Evolutionary conservation across 352 stramenopile genomes (phyloP).

Genomic region (Thraustochytrium striatum): DNA sequence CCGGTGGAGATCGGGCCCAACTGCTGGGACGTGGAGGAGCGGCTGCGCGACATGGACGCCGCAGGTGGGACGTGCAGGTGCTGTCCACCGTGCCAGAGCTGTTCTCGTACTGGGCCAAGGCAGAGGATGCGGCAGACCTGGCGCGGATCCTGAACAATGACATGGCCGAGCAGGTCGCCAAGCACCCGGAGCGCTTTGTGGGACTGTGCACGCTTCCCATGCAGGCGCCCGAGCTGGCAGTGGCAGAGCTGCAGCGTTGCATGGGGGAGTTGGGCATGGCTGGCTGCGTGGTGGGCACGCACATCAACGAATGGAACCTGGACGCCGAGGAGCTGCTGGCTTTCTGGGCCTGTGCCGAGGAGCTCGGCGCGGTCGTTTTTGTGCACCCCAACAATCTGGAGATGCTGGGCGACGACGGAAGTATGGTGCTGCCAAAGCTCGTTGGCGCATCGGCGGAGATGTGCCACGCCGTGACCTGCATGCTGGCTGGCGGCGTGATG

Average conservation of each 20-base stretch:
- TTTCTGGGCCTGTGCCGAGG: constrained; percentile 49
- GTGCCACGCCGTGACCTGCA: constrained; percentile 47
- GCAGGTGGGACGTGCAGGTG: constrained; percentile 48
- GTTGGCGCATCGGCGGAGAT: constrained; percentile 52
- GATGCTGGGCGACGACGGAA: constrained; percentile 23
- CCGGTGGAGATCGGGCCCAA: constrained; percentile 49
- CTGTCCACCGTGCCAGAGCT: constrained; percentile 53
- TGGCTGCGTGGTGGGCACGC: constrained; percentile 50
- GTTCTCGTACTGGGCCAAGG: constrained; percentile 55
- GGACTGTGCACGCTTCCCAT: constrained; percentile 52
- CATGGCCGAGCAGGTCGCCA: constrained; percentile 50
- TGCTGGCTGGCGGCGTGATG: constrained; percentile 51
- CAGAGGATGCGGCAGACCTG: constrained; percentile 50
- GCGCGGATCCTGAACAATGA: constrained; percentile 53
- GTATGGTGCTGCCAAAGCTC: constrained; percentile 49
- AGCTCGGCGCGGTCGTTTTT: constrained; percentile 49
- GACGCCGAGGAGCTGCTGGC: constrained; percentile 50
- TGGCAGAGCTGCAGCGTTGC: constrained; percentile 51
- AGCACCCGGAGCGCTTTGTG: constrained; percentile 49
- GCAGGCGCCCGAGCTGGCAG: constrained; percentile 52
- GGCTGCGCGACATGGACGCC: constrained; percentile 32
- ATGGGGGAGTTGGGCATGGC: constrained; percentile 49
- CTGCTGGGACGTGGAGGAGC: constrained; percentile 49
- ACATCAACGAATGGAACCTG: constrained; percentile 54
- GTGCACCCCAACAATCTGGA: constrained; percentile 52